Evolutionary conservation across 1,284 basidiomycete genomes (phyloP).

Genomic region (Amylostereum areolatum): DNA sequence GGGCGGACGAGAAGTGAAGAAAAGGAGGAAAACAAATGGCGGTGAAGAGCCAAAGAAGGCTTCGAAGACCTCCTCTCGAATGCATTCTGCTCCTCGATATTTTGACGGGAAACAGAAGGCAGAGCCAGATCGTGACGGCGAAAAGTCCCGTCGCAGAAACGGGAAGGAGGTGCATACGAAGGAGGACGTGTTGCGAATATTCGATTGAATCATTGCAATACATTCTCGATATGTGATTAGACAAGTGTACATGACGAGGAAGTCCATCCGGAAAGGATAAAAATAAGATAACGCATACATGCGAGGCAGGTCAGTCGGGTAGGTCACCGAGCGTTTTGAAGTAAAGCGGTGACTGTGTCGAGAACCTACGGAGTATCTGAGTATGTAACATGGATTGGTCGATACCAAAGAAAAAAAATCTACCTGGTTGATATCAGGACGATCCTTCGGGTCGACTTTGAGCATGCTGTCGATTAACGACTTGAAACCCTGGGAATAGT

Average conservation of each 20-base stretch:
- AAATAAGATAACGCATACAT: too few species aligned
- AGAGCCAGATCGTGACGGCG: constrained; percentile 3
- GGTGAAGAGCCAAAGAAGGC: constrained; percentile 2
- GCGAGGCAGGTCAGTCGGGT: too few species aligned
- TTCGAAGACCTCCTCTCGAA: neutral
- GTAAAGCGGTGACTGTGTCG: too few species aligned
- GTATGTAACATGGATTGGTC: too few species aligned
- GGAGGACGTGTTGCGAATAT: neutral
- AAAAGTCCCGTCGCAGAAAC: constrained; percentile 4
- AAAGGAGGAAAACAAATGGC: neutral
- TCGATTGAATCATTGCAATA: neutral
- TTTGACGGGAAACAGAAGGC: neutral
- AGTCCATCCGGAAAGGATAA: too few species aligned
- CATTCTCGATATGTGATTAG: too few species aligned
- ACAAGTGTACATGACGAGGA: too few species aligned
- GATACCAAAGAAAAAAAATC: too few species aligned
- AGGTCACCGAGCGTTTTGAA: too few species aligned
- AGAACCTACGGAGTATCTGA: too few species aligned
- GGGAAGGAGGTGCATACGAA: constrained; percentile 11
- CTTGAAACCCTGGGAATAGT: constrained; percentile 77
- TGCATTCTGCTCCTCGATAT: neutral
- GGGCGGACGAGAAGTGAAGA: too few species aligned
- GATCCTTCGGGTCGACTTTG: constrained; percentile 70
- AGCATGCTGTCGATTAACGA: constrained; percentile 82
- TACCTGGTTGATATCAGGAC: constrained; percentile 83